Percentiles rank a stretch among this genome's conserved stretches.
These are phyloP conservation scores for Ophiostoma perfectum DNA, from an alignment of 2,329 filamentous ascomycete genomes.

Conservation along the genomic window DNA sequence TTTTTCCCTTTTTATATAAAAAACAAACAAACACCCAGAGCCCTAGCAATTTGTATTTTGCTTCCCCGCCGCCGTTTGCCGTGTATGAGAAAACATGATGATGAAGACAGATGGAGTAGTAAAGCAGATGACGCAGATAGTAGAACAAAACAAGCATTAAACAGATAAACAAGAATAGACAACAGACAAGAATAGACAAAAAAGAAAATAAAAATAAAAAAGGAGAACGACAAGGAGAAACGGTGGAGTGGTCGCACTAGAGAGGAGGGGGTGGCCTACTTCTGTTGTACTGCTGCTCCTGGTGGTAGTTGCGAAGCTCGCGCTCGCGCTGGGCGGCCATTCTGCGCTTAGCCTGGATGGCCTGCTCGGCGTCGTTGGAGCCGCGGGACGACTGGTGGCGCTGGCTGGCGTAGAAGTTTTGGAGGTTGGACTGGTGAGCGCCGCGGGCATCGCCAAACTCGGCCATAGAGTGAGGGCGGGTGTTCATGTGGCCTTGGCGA, in stretches of 20 bases:
- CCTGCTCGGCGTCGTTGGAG: conserved; percentile 88
- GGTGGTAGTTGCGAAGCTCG: conserved; percentile 98
- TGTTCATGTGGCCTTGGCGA: conserved; percentile 53
- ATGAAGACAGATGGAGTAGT: conserved; percentile 18
- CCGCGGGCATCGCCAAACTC: conserved; percentile 71
- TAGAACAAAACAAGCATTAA: background rate
- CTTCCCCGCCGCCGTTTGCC: conserved; percentile 19
- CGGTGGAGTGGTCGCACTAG: background rate
- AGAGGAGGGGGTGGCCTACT: conserved; percentile 74
- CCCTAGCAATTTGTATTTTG: conserved; percentile 13
- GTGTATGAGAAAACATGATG: conserved; percentile 12
- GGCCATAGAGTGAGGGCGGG: conserved; percentile 77
- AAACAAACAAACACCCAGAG: conserved; percentile 20
- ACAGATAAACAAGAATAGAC: conserved; percentile 8
- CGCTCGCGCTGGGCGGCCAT: conserved; percentile 98
- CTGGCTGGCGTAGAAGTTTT: conserved; percentile 91
- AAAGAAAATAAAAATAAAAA: conserved; percentile 17
- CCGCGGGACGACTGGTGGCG: conserved; percentile 81
- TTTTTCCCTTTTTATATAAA: conserved; percentile 25
- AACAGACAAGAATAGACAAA: conserved; percentile 13
- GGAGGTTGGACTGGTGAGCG: conserved; percentile 71
- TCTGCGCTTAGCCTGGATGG: conserved; percentile 98
- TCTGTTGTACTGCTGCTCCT: conserved; percentile 99
- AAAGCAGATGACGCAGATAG: background rate
- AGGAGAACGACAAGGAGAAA: conserved; percentile 13